These are phyloP conservation scores for Aspergillus ellipticus DNA, from an alignment of 495 filamentous ascomycete genomes.

Conservation along the genomic window DNA sequence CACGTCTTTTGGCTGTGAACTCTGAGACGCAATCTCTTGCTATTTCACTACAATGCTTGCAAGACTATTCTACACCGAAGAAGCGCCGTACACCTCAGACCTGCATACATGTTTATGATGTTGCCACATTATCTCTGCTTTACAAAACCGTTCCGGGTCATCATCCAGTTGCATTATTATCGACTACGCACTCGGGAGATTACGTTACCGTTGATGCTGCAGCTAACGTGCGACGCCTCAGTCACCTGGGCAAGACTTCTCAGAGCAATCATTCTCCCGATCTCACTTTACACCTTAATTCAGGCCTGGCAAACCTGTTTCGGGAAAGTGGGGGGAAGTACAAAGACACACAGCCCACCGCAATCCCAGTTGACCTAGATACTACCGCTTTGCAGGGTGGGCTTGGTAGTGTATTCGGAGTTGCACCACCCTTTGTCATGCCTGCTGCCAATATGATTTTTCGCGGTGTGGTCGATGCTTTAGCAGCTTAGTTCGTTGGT, in stretches of 20 bases:
- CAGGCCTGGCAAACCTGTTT: conserved; percentile 51
- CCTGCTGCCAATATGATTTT: conserved; percentile 77
- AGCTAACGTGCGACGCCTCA: conserved; percentile 43
- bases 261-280: conserved; percentile 45
- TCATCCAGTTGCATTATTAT: conserved; percentile 34
- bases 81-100: conserved; percentile 24
- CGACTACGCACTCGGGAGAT: conserved; percentile 47
- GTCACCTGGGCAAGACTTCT: conserved; percentile 54
- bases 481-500: conserved; percentile 18
- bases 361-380: conserved; percentile 36
- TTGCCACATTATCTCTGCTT: conserved; percentile 29
- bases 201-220: conserved; percentile 51
- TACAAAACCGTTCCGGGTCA: conserved; percentile 25
- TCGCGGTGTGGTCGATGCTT: conserved; percentile 57
- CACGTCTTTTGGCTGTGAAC: conserved; percentile 36
- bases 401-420: conserved; percentile 70
- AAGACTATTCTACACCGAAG: conserved; percentile 12
- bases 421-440: conserved; percentile 68
- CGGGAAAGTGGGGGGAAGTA: conserved; percentile 17
- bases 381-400: conserved; percentile 58
- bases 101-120: conserved; percentile 34
- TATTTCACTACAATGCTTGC: conserved; percentile 16
- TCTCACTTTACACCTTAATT: conserved; percentile 36
- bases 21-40: conserved; percentile 35
- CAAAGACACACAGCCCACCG: conserved; percentile 18